Percentiles rank a stretch among this genome's conserved stretches.
These are phyloP conservation scores for Rhizopogon rudus DNA, from an alignment of 768 basidiomycete genomes.

Conservation along the genomic window DNA sequence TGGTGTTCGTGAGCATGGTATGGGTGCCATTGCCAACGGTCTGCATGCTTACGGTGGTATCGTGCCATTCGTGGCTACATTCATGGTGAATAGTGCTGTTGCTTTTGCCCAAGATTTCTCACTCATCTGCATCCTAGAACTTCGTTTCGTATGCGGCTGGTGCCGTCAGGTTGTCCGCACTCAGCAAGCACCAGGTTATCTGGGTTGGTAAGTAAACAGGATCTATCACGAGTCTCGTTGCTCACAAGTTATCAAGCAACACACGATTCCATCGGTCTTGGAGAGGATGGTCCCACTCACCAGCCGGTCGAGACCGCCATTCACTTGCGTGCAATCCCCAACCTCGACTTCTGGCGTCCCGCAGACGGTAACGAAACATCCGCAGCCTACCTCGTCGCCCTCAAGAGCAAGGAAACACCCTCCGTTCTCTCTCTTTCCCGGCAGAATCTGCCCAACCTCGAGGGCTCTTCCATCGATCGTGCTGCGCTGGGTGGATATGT, in stretches of 20 bases:
- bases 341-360: slow-evolving; percentile 89
- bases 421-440: slow-evolving; percentile 81
- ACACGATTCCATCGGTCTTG: slow-evolving; percentile 90
- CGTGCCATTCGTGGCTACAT: slow-evolving; percentile 88
- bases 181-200: slow-evolving; percentile 86
- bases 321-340: slow-evolving; percentile 85
- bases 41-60: slow-evolving; percentile 86
- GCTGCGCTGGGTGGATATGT: slow-evolving; percentile 88
- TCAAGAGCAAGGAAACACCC: slow-evolving; percentile 72
- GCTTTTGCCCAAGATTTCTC: slow-evolving; percentile 6
- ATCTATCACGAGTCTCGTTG: neutral
- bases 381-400: slow-evolving; percentile 78
- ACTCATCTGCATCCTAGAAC: slow-evolving; percentile 44
- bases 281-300: slow-evolving; percentile 95
- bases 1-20: slow-evolving; percentile 96
- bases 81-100: slow-evolving; percentile 55
- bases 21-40: slow-evolving; percentile 96
- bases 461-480: slow-evolving; percentile 79
- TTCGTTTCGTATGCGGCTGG: slow-evolving; percentile 93
- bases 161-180: slow-evolving; percentile 86
- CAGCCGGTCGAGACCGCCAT: slow-evolving; percentile 90
- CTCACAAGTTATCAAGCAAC: slow-evolving; percentile 50
- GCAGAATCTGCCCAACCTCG: slow-evolving; percentile 92
- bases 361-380: slow-evolving; percentile 98
- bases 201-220: slow-evolving; percentile 69